Evolutionary conservation across 768 basidiomycete genomes (phyloP), one percentile per base, ranked within the genome.

Genomic region (Coprinopsis strossmayeri): DNA sequence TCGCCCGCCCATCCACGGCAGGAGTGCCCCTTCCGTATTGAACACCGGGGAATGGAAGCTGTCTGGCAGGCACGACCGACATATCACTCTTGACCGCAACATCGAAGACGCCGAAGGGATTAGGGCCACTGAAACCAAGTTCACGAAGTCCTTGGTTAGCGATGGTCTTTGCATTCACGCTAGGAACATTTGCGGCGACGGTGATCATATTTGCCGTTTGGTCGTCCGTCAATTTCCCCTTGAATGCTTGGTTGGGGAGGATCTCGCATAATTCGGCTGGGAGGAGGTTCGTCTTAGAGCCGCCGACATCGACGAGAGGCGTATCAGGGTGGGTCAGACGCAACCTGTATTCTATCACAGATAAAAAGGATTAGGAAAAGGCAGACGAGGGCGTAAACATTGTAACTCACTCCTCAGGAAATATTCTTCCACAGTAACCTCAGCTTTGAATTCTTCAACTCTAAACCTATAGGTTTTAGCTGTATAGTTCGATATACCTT

Each of bases 201-300:
- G 64, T 74, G 47, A 91, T 85, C 89, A 91, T 91, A 7, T 63
- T 59, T 1, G 84, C 74, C 0, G 87, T 90, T 54, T 88, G 83
- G 2, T 77, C 75, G 13, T 81, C 81, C 3, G 75, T 73, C 1
- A 91, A 74, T 55, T 78, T 82, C 9, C 87, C 87, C 18, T 73
- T 71, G 68, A 79, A 89, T 0, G 86, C 71, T 59, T 86, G 85
- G 40, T 81, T 78, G 0, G 80, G 75, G 0, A 76, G 58, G 23
- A 92, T 88, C 35, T 77, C 71, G 70, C 89, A 91, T 0, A 91
- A 34, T 62, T 91, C 89, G 0, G 84, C 69, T 0, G 89, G 89
- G 2, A 91, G 70, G 20, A 67, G 68, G 60, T 74, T 68, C 35
- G 62, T 28, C 54, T 72, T 76, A 51, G 64, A 59, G 10, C 73